These are phyloP conservation scores for Melaleuca quinquenervia DNA, from an alignment of 345 rosid genomes.

Conservation along the genomic window DNA sequence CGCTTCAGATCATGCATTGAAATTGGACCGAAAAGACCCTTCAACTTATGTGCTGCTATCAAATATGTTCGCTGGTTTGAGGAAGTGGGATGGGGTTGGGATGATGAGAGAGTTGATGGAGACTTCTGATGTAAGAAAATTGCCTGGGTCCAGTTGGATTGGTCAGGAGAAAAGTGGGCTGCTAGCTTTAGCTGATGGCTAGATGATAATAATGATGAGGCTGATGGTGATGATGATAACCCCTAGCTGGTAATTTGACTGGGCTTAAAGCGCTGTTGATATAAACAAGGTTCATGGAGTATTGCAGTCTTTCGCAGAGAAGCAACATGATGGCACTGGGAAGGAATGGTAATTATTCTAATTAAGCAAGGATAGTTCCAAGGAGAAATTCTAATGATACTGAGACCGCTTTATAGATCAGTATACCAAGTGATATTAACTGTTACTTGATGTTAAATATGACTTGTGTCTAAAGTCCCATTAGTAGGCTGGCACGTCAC, in stretches of 20 bases:
- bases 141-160: constrained; percentile 53
- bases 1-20: constrained; percentile 30
- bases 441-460: not conserved
- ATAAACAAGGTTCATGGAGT: not conserved
- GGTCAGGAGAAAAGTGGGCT: not conserved
- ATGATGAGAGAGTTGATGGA: constrained; percentile 30
- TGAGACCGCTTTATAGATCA: not conserved
- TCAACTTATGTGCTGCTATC: constrained; percentile 41
- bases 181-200: not conserved
- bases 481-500: not conserved
- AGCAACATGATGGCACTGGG: not conserved
- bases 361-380: not conserved
- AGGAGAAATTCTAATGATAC: not conserved
- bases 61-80: constrained; percentile 36
- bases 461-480: not conserved
- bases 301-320: not conserved
- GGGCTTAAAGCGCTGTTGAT: not conserved
- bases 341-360: not conserved
- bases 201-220: not conserved
- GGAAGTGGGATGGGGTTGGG: constrained; percentile 33
- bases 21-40: constrained; percentile 21
- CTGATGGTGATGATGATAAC: not conserved
- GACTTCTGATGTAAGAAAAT: constrained; percentile 36
- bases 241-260: not conserved
- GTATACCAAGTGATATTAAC: not conserved